A percentile compares a stretch with the other conserved stretches of the same genome.
Evolutionary conservation across 345 rosid species (phyloP).

Genomic region (Erodium maritimum): DNA sequence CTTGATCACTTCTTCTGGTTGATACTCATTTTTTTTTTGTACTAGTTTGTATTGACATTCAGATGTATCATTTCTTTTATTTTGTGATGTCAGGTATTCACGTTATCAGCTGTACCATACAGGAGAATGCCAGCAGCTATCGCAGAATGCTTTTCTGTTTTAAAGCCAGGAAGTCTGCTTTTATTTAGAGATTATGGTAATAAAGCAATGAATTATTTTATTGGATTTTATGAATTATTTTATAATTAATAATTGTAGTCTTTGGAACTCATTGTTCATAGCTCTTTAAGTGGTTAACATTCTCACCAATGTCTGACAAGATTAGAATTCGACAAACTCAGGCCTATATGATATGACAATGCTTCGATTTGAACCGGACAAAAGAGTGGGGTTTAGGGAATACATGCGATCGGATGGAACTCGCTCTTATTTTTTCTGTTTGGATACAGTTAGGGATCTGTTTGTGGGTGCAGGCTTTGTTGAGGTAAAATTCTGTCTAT

Average conservation of each 20-base stretch:
- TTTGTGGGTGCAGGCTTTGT: conserved; percentile 56
- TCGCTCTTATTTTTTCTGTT: conserved; percentile 69
- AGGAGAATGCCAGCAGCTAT: conserved; percentile 53
- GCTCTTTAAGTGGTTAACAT: too few species aligned
- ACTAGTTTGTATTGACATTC: background rate
- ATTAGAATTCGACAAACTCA: conserved; percentile 11
- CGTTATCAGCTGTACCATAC: conserved; percentile 75
- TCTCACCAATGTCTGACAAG: too few species aligned
- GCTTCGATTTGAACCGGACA: conserved; percentile 65
- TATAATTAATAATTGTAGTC: too few species aligned
- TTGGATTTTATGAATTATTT: too few species aligned
- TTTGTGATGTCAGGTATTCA: conserved; percentile 50
- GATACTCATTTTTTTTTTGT: background rate
- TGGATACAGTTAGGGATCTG: conserved; percentile 49
- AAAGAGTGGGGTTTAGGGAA: conserved; percentile 66
- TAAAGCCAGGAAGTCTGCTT: conserved; percentile 75
- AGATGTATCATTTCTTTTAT: background rate
- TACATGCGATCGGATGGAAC: conserved; percentile 78
- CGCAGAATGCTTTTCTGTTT: conserved; percentile 46
- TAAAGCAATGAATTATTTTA: conserved; percentile 1
- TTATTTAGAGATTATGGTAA: conserved; percentile 87
- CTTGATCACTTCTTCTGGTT: too few species aligned
- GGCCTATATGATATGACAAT: conserved; percentile 94
- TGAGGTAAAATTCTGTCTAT: conserved; percentile 33
- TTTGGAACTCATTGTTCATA: too few species aligned